Evolutionary conservation across 768 basidiomycete species (phyloP).

Genomic region (Piloderma croceum): DNA sequence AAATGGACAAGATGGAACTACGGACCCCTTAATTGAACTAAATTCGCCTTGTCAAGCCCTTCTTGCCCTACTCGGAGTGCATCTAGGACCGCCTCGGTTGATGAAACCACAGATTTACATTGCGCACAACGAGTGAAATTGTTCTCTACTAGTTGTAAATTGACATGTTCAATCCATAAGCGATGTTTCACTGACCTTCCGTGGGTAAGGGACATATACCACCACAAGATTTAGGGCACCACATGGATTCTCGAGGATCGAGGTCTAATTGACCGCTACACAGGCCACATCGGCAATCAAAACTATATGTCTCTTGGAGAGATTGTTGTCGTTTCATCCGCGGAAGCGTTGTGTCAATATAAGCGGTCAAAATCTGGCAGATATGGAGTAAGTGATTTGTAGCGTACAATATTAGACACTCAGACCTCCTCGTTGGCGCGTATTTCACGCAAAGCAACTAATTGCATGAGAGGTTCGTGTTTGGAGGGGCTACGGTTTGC

Average conservation of each 20-base stretch:
- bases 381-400: too few species aligned
- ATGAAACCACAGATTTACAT: slow-evolving; percentile 46
- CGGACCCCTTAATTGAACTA: slow-evolving; percentile 59
- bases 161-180: background rate
- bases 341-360: slow-evolving; percentile 81
- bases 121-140: slow-evolving; percentile 43
- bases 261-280: slow-evolving; percentile 35
- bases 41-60: slow-evolving; percentile 71
- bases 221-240: slow-evolving; percentile 66
- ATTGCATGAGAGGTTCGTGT: slow-evolving; percentile 61
- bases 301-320: slow-evolving; percentile 71
- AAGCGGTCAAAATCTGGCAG: slow-evolving; percentile 68
- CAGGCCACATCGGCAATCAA: slow-evolving; percentile 62
- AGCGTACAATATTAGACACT: too few species aligned
- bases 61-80: slow-evolving; percentile 66
- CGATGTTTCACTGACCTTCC: slow-evolving; percentile 41
- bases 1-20: too few species aligned
- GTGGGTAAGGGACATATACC: slow-evolving; percentile 55
- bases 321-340: slow-evolving; percentile 44
- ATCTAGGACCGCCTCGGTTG: slow-evolving; percentile 53
- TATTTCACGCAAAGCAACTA: slow-evolving; percentile 68
- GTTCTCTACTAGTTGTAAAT: slow-evolving; percentile 34
- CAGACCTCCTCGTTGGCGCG: slow-evolving; percentile 61
- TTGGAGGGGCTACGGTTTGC: slow-evolving; percentile 25
- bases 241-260: slow-evolving; percentile 66